A percentile compares a stretch with the other conserved stretches of the same genome.
Evolutionary conservation across 192 early-diverging fungal genomes (phyloP).

Genomic region (Piromyces sp.): DNA sequence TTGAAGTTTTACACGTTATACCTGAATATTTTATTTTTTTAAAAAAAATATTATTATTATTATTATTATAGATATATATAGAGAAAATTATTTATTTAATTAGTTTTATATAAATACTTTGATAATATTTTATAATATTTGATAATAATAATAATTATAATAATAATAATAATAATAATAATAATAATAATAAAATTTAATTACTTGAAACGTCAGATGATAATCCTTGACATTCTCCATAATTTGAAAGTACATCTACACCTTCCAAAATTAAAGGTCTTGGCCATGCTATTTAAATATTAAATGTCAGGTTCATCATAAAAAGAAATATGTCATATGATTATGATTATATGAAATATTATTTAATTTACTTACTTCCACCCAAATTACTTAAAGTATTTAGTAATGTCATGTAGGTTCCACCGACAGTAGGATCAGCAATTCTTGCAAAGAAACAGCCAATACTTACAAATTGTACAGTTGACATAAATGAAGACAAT

Average conservation of each 20-base stretch:
- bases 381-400: constrained; percentile 89
- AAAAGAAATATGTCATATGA: too few relatives aligned
- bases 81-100: too few relatives aligned
- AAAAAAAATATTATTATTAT: too few relatives aligned
- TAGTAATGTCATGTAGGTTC: constrained; percentile 40
- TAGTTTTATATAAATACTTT: too few relatives aligned
- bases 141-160: too few relatives aligned
- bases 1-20: not conserved
- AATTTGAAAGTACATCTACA: not conserved
- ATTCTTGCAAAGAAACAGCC: constrained; percentile 89
- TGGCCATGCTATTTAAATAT: not conserved
- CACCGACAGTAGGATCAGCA: constrained; percentile 84
- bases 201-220: not conserved
- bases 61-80: too few relatives aligned
- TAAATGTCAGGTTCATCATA: not conserved
- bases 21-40: not conserved
- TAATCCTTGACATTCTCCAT: not conserved
- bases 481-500: constrained; percentile 24
- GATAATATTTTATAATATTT: too few relatives aligned
- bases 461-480: constrained; percentile 89
- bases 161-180: too few relatives aligned
- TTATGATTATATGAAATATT: not conserved
- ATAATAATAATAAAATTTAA: too few relatives aligned
- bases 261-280: not conserved
- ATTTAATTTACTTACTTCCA: constrained; percentile 56